Evolutionary conservation across 2,329 filamentous ascomycete genomes (phyloP).

Genomic region (Pezicula rhizophila): DNA sequence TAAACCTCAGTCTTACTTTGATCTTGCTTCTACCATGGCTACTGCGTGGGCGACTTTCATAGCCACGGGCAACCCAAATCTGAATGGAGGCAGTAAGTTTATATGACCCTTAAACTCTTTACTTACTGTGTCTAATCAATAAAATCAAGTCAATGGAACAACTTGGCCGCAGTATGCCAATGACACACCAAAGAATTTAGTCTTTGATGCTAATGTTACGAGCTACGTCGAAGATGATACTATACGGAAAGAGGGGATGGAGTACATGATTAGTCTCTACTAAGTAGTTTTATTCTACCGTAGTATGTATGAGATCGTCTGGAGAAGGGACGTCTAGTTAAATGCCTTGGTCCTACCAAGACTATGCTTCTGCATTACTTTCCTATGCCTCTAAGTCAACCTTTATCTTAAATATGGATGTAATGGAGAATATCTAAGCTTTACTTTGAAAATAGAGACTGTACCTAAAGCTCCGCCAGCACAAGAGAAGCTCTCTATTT

Average conservation of each 20-base stretch:
- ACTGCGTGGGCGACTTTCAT: slow-evolving; percentile 3
- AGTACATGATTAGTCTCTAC: neutral
- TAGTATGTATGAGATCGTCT: too few relatives aligned
- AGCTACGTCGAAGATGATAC: neutral
- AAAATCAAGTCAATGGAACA: neutral
- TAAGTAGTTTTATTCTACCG: neutral
- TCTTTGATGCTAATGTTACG: neutral
- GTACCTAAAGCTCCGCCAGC: too few relatives aligned
- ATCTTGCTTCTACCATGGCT: neutral
- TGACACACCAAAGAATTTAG: neutral
- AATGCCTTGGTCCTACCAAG: too few relatives aligned
- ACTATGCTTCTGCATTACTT: too few relatives aligned
- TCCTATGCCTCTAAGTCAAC: too few relatives aligned
- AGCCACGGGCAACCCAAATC: slow-evolving; percentile 3
- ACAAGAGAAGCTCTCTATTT: too few relatives aligned
- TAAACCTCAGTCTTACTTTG: neutral
- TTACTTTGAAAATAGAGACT: too few relatives aligned
- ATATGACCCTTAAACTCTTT: neutral
- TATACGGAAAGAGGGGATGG: neutral
- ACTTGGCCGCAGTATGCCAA: neutral
- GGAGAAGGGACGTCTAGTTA: too few relatives aligned
- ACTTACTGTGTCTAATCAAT: neutral
- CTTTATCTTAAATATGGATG: too few relatives aligned
- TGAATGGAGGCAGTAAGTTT: neutral
- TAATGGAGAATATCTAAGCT: too few relatives aligned